Evolutionary conservation across 2,329 filamentous ascomycete genomes (phyloP).

Genomic region (Penicillium sp.): DNA sequence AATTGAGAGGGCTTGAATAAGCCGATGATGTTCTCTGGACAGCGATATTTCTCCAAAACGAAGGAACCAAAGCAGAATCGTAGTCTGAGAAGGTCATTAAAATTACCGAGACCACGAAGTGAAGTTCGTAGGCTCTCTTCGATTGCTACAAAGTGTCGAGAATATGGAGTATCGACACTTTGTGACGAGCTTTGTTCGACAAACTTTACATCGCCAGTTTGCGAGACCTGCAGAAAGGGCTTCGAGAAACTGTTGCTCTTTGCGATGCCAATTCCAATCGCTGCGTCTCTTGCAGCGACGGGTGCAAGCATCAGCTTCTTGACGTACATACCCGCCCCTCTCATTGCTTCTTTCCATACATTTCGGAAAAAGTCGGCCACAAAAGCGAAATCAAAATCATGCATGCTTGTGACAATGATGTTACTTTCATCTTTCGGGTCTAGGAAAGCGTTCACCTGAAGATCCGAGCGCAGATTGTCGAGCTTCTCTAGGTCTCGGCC

Average conservation of each 20-base stretch:
- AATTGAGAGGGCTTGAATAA: constrained; percentile 37
- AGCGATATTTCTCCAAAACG: constrained; percentile 32
- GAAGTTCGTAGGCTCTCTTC: constrained; percentile 1
- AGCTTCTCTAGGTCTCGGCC: constrained; percentile 40
- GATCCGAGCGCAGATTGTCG: constrained; percentile 40
- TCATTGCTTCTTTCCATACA: constrained; percentile 26
- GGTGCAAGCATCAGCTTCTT: constrained; percentile 14
- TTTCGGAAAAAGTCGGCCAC: constrained; percentile 27
- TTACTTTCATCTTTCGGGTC: constrained; percentile 23
- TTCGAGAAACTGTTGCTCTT: neutral
- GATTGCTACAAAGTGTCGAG: neutral
- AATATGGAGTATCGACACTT: neutral
- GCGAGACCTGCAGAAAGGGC: neutral
- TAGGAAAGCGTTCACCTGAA: constrained; percentile 39
- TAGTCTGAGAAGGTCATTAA: constrained; percentile 21
- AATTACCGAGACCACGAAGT: constrained; percentile 1
- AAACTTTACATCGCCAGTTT: neutral
- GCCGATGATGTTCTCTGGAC: constrained; percentile 19
- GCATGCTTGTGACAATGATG: constrained; percentile 28
- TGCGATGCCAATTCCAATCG: neutral
- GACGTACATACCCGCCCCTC: constrained; percentile 23
- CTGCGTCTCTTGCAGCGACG: neutral
- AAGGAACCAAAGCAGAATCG: constrained; percentile 40
- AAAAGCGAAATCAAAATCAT: constrained; percentile 32
- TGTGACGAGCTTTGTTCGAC: neutral